Evolutionary conservation across 257 asterid genomes (phyloP), one percentile per base, ranked within the genome.

Genomic region (Thymus mandschuricus): DNA sequence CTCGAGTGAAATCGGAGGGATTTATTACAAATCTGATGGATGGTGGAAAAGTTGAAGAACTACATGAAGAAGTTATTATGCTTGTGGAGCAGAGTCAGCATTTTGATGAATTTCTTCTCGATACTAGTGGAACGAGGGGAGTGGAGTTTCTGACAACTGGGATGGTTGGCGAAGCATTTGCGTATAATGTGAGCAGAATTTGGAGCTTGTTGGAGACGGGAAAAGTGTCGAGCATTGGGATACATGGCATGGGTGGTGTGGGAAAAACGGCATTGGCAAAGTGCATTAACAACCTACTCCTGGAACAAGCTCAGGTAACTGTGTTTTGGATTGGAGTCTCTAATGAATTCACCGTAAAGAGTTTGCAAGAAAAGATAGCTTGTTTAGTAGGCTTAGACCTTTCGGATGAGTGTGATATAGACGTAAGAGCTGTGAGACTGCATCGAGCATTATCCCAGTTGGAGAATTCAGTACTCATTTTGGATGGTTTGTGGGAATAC

Each of bases 261-360:
- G 21, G 21, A 21, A 21, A 21, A 3, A 30, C 48, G 4, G 38
- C 13, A 0, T 46, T 4, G 59, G 70, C 67, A 34, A 34, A 34
- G 38, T 34, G 38, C 38, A 34, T 34, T 34, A 34, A 34, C 4
- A 70, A 70, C 60, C 46, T 5, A 2, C 66, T 69, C 21, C 6
- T 69, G 31, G 5, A 55, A 58, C 21, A 3, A 2, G 3, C 33
- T 4, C 3, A 21, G 46, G 27, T 5, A 30, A 9, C 4, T 70
- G 60, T 70, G 3, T 28, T 58, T 50, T 50, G 67, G 75, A 57
- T 70, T 30, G 35, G 55, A 6, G 67, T 58, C 38, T 70, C 67
- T 11, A 49, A 31, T 8, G 65, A 12, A 31, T 45, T 28, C 10
- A 59, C 3, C 34, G 31, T 70, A 30, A 58, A 5, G 67, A 45